Evolutionary conservation across 345 rosid species (phyloP), one percentile per base, ranked within the genome.

Genomic region (Durio zibethinus): DNA sequence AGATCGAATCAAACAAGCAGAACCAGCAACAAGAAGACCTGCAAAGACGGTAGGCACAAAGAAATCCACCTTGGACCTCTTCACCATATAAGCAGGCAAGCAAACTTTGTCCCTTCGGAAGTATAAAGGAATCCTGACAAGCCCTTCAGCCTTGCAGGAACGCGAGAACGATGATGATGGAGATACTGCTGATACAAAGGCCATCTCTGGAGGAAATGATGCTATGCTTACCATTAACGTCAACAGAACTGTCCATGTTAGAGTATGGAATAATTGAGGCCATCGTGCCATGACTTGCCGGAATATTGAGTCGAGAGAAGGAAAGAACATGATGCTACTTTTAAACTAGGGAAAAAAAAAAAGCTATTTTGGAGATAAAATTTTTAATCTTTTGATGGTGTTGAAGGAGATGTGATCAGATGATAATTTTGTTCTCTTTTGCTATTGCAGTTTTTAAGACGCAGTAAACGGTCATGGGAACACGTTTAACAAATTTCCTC

Each of bases 21-120:
- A 83, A 18, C 78, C 81, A 21, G 79, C 72, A 38, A 87, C 86
- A 38, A 81, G 64, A 60, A 85, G 54, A 2, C 81, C 85, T 1
- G 83, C 78, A 31, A 87, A 83, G 29, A 85, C 54, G 10, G 84
- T 73, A 0, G 86, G 90, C 61, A 80, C 81, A 16, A 85, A 76
- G 76, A 83, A 83, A 77, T 86, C 90, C 48, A 81, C 65, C 8
- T 72, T 69, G 29, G 87, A 85, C 63, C 80, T 76, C 57, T 48
- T 75, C 73, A 84, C 70, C 82, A 81, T 71, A 23, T 76, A 77
- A 67, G 80, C 75, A 5, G 84, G 88, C 72, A 87, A 52, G 64
- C 84, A 84, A 10, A 64, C 10, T 40, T 73, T 76, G 54, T 84
- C 84, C 33, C 79, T 45, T 0, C 83, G 87, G 25, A 79, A 73